A percentile compares a stretch with the other conserved stretches of the same genome.
These are phyloP conservation scores for Lentinula guzmanii DNA, from an alignment of 768 basidiomycete species.

Conservation along the genomic window DNA sequence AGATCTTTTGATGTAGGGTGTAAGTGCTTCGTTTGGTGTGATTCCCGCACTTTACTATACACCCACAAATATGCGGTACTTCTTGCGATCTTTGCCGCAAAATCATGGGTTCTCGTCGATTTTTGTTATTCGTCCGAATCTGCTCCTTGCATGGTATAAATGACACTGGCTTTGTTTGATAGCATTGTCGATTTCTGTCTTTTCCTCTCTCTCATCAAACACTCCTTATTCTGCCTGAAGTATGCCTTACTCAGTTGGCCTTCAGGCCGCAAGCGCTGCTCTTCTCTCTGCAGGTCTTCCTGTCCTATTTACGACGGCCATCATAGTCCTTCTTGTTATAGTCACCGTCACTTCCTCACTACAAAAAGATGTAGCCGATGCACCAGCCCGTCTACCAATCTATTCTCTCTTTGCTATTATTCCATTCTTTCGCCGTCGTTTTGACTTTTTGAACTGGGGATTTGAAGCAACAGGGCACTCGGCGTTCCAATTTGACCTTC, in stretches of 20 bases:
- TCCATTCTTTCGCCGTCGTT: conserved; percentile 65
- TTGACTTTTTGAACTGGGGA: conserved; percentile 69
- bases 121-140: background rate
- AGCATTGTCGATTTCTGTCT: background rate
- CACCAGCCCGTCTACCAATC: conserved; percentile 54
- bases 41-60: background rate
- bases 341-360: conserved; percentile 38
- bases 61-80: background rate
- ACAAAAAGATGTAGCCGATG: conserved; percentile 42
- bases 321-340: conserved; percentile 41
- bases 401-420: conserved; percentile 49
- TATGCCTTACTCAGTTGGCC: conserved; percentile 48
- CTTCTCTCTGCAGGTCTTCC: conserved; percentile 47
- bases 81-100: conserved; percentile 1
- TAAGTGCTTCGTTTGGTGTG: background rate
- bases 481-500: conserved; percentile 64
- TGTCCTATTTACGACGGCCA: conserved; percentile 40
- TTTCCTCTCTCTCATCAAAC: conserved; percentile 21
- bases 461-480: conserved; percentile 62
- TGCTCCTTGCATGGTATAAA: conserved; percentile 3
- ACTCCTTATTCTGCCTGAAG: conserved; percentile 23
- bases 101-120: background rate
- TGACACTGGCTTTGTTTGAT: conserved; percentile 1
- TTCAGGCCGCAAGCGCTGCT: conserved; percentile 41
- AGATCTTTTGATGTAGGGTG: background rate